Evolutionary conservation across 2,329 filamentous ascomycete species (phyloP).

Genomic region (Aspergillus chevalieri): DNA sequence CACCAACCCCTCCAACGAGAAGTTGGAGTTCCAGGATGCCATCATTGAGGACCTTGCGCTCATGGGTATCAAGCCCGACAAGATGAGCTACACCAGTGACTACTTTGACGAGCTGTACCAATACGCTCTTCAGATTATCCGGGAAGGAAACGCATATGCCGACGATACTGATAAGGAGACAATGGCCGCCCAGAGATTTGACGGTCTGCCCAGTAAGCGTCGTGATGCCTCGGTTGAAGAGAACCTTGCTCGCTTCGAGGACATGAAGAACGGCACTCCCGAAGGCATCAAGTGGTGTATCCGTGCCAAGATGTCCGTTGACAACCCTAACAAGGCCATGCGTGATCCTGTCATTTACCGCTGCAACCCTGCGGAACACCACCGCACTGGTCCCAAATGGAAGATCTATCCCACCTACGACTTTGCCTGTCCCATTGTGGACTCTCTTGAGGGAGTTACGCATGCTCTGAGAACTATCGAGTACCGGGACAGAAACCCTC

Average conservation of each 20-base stretch:
- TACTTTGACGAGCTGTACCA: slow-evolving; percentile 93
- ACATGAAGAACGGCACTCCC: slow-evolving; percentile 82
- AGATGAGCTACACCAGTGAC: slow-evolving; percentile 83
- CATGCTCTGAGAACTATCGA: slow-evolving; percentile 61
- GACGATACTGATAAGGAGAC: slow-evolving; percentile 89
- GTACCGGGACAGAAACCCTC: slow-evolving; percentile 48
- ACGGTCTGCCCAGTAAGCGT: slow-evolving; percentile 73
- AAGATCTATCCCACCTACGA: slow-evolving; percentile 64
- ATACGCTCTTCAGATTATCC: slow-evolving; percentile 75
- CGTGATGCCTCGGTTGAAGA: slow-evolving; percentile 76
- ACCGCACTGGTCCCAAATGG: slow-evolving; percentile 59
- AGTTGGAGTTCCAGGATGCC: slow-evolving; percentile 89
- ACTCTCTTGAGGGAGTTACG: slow-evolving; percentile 58
- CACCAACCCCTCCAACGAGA: slow-evolving; percentile 96
- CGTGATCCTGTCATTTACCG: slow-evolving; percentile 96
- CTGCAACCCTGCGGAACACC: slow-evolving; percentile 66
- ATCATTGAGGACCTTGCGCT: slow-evolving; percentile 87
- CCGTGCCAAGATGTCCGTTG: slow-evolving; percentile 84
- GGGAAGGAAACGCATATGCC: slow-evolving; percentile 81
- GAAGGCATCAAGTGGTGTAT: slow-evolving; percentile 84
- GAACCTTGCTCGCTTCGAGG: slow-evolving; percentile 76
- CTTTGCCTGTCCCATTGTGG: slow-evolving; percentile 59
- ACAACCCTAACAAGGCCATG: slow-evolving; percentile 92
- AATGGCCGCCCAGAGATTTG: slow-evolving; percentile 78
- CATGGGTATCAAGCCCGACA: slow-evolving; percentile 86